Base-by-base conservation (phyloP, 108 stramenopile species). In the Fragilariopsis cylindrus region DNA sequence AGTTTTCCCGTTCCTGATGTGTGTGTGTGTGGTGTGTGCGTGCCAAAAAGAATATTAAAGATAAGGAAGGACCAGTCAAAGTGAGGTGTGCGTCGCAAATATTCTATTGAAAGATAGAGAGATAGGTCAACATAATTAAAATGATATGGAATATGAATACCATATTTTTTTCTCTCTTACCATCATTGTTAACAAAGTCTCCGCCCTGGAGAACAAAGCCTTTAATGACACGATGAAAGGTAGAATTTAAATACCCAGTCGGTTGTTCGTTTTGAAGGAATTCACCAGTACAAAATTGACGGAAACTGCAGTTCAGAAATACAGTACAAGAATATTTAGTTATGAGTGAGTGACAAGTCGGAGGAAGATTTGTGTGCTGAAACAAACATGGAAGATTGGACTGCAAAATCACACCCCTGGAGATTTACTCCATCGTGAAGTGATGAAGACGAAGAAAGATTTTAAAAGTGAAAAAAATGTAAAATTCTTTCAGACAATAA, bases 191-290 rank as follows among this genome's bases (percentile, higher is more conserved):
- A 65, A 95, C 57, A 69, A 99, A 97, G 72, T 99, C 98, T 7
- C 98, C 98, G 2, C 96, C 77, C 45, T 77, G 76, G 8, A 82
- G 41, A 65, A 82, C 72, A 48, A 79, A 83, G 44, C 81, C 89
- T 87, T 98, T 97, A 68, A 99, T 97, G 57, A 99, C 94, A 1
- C 98, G 89, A 84, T 99, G 98, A 74, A 99, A 97, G 0, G 81
- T 85, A 7, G 84, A 84, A 30, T 91, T 89, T 69, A 95, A 94
- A 85, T 99, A 99, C 2, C 98, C 98, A 7, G 87, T 81, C 13
- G 95, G 96, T 72, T 89, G 86, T 71, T 97, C 97, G 41, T 96
- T 64, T 84, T 92, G 84, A 82, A 98, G 72, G 92, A 86, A 83
- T 91, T 96, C 76, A 80, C 87, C 82, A 3, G 79, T 70, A 39